Base-by-base conservation (phyloP, 1,139 yeast genomes). In the Meyerozyma athensensis region DNA sequence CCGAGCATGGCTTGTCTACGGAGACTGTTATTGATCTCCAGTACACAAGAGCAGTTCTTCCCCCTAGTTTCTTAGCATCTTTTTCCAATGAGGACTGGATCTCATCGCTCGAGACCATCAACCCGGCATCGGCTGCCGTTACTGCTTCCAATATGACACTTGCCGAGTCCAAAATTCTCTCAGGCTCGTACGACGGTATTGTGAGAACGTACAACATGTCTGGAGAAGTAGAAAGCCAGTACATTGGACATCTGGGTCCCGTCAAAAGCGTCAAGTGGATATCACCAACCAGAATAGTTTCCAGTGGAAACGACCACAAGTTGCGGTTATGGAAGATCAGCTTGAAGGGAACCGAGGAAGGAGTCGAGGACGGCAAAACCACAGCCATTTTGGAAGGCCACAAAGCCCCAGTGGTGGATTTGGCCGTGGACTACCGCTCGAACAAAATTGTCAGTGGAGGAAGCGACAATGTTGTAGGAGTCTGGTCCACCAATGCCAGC, bases 81-180 rank as follows among this genome's bases (percentile, higher is more conserved):
- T 92, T 82, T 61, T 78, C 82, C 52, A 90, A 90, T 54, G 96
- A 90, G 47, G 99, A 92, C 62, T 92, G 99, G 99, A 79, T 94
- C 23, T 85, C 96, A 7, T 75, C 95, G 1, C 73, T 90, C 33
- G 79, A 79, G 53, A 61, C 80, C 23, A 61, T 66, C 43, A 64
- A 68, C 48, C 53, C 65, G 7, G 48, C 48, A 40, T 55, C 63
- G 17, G 37, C 39, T 19, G 51, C 59, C 10, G 65, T 55, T 6
- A 47, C 56, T 4, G 42, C 58, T 12, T 64, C 73, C 13, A 62
- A 65, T 36, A 47, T 62, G 38, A 21, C 48, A 7, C 43, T 60
- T 20, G 31, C 46, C 3, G 56, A 58, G 37, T 73, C 78, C 16
- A 74, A 77, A 51, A 85, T 90, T 39, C 71, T 89, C 38, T 80